Base-by-base conservation (phyloP, 164 flowering plant genomes). In the Euptelea pleiosperma region DNA sequence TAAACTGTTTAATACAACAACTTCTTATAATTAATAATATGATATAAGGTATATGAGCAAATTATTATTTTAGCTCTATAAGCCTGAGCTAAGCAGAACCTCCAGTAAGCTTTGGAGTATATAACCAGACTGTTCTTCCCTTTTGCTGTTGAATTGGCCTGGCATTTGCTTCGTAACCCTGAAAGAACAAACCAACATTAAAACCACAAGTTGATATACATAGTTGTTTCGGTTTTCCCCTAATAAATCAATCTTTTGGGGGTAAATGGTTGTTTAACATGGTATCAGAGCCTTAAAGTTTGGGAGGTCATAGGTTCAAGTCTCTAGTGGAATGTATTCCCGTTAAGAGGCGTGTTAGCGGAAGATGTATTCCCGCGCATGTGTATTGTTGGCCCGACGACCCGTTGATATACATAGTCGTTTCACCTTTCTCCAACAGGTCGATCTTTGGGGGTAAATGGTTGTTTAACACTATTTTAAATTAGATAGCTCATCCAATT, bases 161-260 rank as follows among this genome's bases (percentile, higher is more conserved):
- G 33, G 83, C 79, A 76, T 82, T 80, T 61, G 31, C 60, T 53
- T 75, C 62, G 55, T n/a, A 76, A 33, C 82, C 80, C 87, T 82
- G 71, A 1, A 64, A 52, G 22, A 10, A 10, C 1, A 60, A 31
- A 18, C 1, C 6, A 36, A 33, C 12, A 36, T 10, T 9, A 16
- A 40, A 15, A 11, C 2, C 6, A 40, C 18, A 40, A 40, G 18
- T 15, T 3, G 6, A 35, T 34, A 35, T 11, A 3, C 12, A n/a
- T n/a, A n/a, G n/a, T n/a, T n/a, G n/a, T n/a, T n/a, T n/a, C n/a
- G n/a, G n/a, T n/a, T n/a, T n/a, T n/a, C n/a, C n/a, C n/a, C n/a
- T n/a, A 21, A 4, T 15, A 3, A 53, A n/a, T 19, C 8, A 25
- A 37, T 55, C 28, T 16, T 3, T 28, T 6, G 3, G 14, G 3